Conservation (phyloP, 768 basidiomycete species). For the Amanita exitialis region DNA sequence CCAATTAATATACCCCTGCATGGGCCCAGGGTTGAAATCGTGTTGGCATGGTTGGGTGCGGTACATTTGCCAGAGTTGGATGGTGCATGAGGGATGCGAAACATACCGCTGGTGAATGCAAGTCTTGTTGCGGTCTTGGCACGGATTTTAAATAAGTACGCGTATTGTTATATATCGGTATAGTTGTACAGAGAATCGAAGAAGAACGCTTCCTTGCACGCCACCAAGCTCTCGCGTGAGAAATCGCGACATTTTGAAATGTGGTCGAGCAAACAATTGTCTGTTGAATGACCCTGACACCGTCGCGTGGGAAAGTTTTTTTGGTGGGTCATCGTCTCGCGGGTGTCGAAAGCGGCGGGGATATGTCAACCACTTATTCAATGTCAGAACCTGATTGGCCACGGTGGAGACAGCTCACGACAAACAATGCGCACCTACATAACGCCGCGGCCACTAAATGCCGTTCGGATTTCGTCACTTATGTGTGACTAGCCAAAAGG, state of each 20-base stretch:
- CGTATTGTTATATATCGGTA: neutral
- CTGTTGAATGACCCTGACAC: too few species aligned
- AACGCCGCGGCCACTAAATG: too few species aligned
- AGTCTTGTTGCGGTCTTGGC: neutral
- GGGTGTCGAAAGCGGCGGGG: too few species aligned
- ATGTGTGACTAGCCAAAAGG: too few species aligned
- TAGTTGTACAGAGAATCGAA: neutral
- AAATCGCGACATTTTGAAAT: neutral
- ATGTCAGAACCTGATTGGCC: too few species aligned
- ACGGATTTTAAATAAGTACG: neutral
- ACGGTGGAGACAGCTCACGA: too few species aligned
- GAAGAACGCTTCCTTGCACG: neutral
- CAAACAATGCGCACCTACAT: too few species aligned
- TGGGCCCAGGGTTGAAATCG: slow-evolving; percentile 77
- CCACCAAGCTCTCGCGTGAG: neutral
- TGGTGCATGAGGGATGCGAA: slow-evolving; percentile 3
- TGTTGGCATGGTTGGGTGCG: slow-evolving; percentile 79
- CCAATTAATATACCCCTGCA: slow-evolving; percentile 78
- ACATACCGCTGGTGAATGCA: neutral
- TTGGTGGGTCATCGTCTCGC: too few species aligned
- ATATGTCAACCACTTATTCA: too few species aligned
- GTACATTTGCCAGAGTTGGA: slow-evolving; percentile 74
- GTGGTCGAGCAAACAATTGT: too few species aligned
- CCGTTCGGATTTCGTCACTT: too few species aligned
- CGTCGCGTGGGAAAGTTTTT: neutral